Percentiles rank a stretch among this genome's conserved stretches.
Conservation (phyloP, 202 grass and related monocot species). For the Schoenoplectus triqueter region DNA sequence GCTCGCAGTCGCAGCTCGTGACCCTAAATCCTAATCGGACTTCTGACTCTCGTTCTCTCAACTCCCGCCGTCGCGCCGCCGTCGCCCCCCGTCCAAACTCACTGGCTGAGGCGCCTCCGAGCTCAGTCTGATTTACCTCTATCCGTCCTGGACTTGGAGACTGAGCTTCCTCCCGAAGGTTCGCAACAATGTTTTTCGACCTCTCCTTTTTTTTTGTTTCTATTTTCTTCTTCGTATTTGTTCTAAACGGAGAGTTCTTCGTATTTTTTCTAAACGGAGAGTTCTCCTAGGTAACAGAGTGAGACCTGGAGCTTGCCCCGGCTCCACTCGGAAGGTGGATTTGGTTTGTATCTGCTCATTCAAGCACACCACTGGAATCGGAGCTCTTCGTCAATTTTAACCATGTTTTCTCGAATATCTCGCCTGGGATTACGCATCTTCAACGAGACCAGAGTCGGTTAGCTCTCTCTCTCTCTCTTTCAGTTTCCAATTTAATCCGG, state of each 20-base stretch:
- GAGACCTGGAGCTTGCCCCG: not conserved
- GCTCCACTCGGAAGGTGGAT: not conserved
- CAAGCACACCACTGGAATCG: not conserved
- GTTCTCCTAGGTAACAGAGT: not conserved
- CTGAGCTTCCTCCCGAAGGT: not conserved
- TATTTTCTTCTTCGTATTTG: too few relatives aligned
- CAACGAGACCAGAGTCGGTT: conserved; percentile 48
- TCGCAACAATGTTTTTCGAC: not conserved
- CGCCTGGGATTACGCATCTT: conserved; percentile 52
- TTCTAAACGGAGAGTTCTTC: not conserved
- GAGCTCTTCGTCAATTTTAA: not conserved
- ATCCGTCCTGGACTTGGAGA: not conserved
- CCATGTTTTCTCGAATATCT: conserved; percentile 63
- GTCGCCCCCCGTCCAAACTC: too few relatives aligned
- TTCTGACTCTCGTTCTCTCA: too few relatives aligned
- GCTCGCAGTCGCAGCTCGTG: too few relatives aligned
- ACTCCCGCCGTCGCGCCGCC: too few relatives aligned
- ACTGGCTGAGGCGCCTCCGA: too few relatives aligned
- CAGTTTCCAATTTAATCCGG: not conserved
- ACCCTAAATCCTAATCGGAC: too few relatives aligned
- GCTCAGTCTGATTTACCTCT: not conserved
- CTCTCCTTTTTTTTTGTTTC: not conserved
- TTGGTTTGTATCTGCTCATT: not conserved
- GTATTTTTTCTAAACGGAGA: not conserved
- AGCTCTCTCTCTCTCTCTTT: not conserved